Conservation (phyloP, 176 grass and related monocot species). For the Musa itinerans region DNA sequence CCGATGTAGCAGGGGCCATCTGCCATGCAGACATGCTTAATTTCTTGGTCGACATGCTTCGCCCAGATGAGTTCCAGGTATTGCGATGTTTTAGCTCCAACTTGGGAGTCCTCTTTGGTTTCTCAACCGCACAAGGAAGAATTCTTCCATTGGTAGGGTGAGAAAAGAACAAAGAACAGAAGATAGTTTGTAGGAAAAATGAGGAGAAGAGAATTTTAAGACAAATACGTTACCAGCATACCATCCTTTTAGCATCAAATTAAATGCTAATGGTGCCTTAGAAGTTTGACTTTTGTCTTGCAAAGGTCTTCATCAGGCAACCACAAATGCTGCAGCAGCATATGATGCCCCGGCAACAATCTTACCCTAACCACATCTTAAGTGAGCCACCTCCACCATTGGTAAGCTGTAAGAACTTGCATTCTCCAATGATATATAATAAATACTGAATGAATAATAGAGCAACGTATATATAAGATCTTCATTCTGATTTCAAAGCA, state of each 20-base stretch:
- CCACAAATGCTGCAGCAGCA: background rate
- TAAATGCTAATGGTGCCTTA: background rate
- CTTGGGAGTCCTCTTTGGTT: too few species aligned
- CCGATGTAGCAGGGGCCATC: constrained; percentile 11
- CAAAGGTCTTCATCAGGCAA: background rate
- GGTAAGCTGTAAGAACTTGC: background rate
- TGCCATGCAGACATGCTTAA: background rate
- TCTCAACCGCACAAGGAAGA: background rate
- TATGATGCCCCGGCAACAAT: background rate
- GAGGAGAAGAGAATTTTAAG: background rate
- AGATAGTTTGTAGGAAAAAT: background rate
- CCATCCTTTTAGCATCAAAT: background rate
- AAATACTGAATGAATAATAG: too few species aligned
- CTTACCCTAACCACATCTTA: background rate
- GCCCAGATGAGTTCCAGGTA: constrained; percentile 5
- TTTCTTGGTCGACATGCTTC: constrained; percentile 10
- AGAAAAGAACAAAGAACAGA: background rate
- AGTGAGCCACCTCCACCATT: background rate
- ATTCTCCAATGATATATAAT: too few species aligned
- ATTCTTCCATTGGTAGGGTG: background rate
- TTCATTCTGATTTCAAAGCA: too few species aligned
- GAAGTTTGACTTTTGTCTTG: background rate
- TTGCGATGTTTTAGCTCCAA: background rate
- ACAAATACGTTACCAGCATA: background rate
- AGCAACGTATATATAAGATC: too few species aligned